Evolutionary conservation across 257 asterid genomes (phyloP), one percentile per base, ranked within the genome.

Genomic region (Ballota nigra): DNA sequence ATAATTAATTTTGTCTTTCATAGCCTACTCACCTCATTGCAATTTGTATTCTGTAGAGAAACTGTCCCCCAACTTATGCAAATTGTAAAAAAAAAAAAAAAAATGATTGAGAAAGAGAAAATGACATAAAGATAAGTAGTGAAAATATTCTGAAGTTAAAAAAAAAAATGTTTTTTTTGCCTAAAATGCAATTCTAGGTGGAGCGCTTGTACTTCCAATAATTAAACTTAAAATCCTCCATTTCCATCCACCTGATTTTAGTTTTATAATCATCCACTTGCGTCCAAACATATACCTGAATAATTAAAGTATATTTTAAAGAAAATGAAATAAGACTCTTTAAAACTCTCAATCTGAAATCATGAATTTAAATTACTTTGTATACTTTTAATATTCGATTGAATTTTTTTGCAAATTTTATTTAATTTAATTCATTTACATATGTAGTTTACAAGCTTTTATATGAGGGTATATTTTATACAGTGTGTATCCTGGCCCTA

Each of bases 141-240:
- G 63, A 16, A 68, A 69, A 8, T 62, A 72, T 43, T 63, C 47
- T 45, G 8, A 56, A 12, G 23, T 19, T 26, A 40, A 40, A 8
- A 19, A 34, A 6, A 34, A 1, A 6, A 1, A 6, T 34, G 0
- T 34, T 34, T 34, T 62, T 38, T 51, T 29, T 29, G 29, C 29
- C 56, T 53, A 69, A 59, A 59, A 38, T 63, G 76, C 72, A 41
- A 76, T 62, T 63, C 71, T 71, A 67, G 57, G n/a, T 75, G 74
- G 22, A 59, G 15, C 24, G 69, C 36, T 58, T 56, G 64, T 59
- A 31, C 34, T 58, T 53, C 23, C 40, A 66, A 18, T 57, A 20
- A 12, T 47, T 6, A 60, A 68, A 38, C 65, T 33, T 31, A 61
- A 62, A 26, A 20, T 20, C 65, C 68, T 45, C 7, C 38, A 63